Conservation (phyloP, 352 stramenopile genomes). For the Elongisporangium senticosum region DNA sequence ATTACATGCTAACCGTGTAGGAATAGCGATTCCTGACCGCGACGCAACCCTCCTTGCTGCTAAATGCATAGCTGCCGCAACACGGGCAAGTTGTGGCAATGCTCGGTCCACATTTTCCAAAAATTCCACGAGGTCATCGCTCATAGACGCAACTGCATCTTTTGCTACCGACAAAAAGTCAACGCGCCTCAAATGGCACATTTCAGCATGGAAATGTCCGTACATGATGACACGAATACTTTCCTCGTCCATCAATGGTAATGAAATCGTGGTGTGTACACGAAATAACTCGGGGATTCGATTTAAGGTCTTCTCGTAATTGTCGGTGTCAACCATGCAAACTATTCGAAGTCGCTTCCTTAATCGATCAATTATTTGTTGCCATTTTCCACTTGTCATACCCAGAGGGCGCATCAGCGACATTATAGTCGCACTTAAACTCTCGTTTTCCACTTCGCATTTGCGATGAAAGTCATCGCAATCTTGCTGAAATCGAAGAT, state of each 20-base stretch:
- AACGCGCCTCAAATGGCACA: slow-evolving; percentile 16
- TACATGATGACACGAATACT: slow-evolving; percentile 30
- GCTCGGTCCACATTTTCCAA: slow-evolving; percentile 17
- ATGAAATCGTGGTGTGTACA: slow-evolving; percentile 22
- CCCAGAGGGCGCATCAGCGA: slow-evolving; percentile 61
- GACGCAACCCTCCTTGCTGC: slow-evolving; percentile 1
- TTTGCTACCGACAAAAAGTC: background rate
- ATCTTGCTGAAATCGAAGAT: slow-evolving; percentile 61
- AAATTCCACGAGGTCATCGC: slow-evolving; percentile 12
- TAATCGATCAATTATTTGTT: slow-evolving; percentile 52
- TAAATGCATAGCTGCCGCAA: slow-evolving; percentile 22
- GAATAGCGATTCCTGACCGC: background rate
- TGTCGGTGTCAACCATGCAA: slow-evolving; percentile 26
- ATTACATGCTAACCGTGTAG: slow-evolving; percentile 5
- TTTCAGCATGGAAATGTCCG: slow-evolving; percentile 37
- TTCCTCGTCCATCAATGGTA: slow-evolving; percentile 16
- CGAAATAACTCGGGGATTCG: slow-evolving; percentile 25
- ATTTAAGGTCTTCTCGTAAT: slow-evolving; percentile 8
- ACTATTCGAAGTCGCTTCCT: slow-evolving; percentile 43
- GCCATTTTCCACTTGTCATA: slow-evolving; percentile 66
- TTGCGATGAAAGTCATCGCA: slow-evolving; percentile 45
- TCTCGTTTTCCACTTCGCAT: slow-evolving; percentile 69
- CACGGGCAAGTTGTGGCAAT: slow-evolving; percentile 11
- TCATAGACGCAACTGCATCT: slow-evolving; percentile 3
- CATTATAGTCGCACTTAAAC: slow-evolving; percentile 67